Conservation (phyloP, 75 land plant species). For the Gnetum montanum region DNA sequence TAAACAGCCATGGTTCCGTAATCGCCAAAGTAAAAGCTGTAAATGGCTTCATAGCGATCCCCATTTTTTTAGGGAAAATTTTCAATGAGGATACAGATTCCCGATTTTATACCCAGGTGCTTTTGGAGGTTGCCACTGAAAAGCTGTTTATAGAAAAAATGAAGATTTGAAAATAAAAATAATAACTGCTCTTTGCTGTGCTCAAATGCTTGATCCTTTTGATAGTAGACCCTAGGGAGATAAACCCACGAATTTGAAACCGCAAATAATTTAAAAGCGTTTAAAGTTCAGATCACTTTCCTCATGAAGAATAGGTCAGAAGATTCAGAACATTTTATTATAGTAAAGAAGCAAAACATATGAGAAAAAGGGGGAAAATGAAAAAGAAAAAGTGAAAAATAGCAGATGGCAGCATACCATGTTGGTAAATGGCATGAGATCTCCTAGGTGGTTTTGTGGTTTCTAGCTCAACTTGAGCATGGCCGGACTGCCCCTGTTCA, state of each 20-base stretch:
- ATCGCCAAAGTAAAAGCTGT: constrained; percentile 89
- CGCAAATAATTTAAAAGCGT: background rate
- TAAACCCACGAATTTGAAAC: no score
- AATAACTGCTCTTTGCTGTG: background rate
- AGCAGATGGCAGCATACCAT: no score
- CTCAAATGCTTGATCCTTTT: no score
- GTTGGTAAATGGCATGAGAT: constrained; percentile 68
- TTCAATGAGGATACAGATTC: constrained; percentile 64
- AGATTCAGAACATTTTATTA: background rate
- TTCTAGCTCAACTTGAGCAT: constrained; percentile 41
- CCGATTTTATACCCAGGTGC: constrained; percentile 74
- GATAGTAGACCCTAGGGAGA: background rate
- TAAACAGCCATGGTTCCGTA: constrained; percentile 71
- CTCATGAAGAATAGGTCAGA: no score
- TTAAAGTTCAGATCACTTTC: background rate
- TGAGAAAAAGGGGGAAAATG: no score
- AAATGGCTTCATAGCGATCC: constrained; percentile 74
- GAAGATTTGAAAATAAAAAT: background rate
- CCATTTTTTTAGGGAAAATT: constrained; percentile 55
- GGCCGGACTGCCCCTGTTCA: constrained; percentile 60
- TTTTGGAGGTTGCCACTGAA: constrained; percentile 65
- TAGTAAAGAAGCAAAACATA: no score
- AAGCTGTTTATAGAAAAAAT: constrained; percentile 26
- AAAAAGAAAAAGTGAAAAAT: no score
- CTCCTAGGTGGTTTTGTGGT: constrained; percentile 40